These are phyloP conservation scores for Ceratocystis huliohia DNA, from an alignment of 2,329 filamentous ascomycete genomes.

Conservation along the genomic window DNA sequence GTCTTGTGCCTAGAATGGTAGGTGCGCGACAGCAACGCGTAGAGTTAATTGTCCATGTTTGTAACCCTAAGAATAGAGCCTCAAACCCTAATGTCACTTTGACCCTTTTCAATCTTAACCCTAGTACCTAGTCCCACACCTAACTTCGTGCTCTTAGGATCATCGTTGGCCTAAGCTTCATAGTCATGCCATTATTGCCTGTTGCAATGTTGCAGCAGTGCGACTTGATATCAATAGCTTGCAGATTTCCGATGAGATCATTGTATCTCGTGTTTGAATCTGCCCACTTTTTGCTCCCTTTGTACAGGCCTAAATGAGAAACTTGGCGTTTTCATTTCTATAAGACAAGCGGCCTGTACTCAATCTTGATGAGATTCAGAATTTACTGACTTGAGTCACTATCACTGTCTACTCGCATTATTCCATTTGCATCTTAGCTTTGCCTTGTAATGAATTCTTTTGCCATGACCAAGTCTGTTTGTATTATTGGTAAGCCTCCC, in stretches of 20 bases:
- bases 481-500: constrained; percentile 30
- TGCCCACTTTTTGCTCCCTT: not conserved
- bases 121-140: not conserved
- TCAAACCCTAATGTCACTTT: not conserved
- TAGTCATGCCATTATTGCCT: constrained; percentile 5
- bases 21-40: constrained; percentile 1
- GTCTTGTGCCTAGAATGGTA: not conserved
- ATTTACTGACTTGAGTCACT: not conserved
- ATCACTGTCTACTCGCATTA: not conserved
- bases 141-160: not conserved
- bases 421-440: not conserved
- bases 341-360: not conserved
- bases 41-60: not conserved
- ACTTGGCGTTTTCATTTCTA: not conserved
- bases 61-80: not conserved
- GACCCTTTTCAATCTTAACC: not conserved
- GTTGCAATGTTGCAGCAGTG: constrained; percentile 5
- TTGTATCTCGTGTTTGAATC: constrained; percentile 4
- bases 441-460: not conserved
- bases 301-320: not conserved
- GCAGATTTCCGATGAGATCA: not conserved
- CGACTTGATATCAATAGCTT: not conserved
- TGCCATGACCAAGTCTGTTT: constrained; percentile 32
- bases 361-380: constrained; percentile 1
- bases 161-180: constrained; percentile 1